Base-by-base conservation (phyloP, 345 rosid genomes). In the Sapria himalayana region DNA sequence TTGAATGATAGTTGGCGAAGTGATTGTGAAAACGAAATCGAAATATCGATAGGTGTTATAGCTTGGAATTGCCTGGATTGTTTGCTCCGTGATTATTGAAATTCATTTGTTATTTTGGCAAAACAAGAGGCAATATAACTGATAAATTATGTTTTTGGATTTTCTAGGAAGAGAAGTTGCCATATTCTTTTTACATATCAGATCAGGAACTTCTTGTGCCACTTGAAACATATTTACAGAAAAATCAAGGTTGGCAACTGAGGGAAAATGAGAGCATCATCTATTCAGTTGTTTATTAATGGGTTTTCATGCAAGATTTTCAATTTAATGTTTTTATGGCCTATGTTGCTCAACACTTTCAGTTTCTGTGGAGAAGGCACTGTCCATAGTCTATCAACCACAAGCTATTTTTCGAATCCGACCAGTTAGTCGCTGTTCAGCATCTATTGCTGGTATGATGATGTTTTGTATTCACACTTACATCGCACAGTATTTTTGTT, bases 281-380 rank as follows among this genome's bases (percentile, higher is more conserved):
- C n/a, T n/a, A n/a, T n/a, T n/a, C n/a, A n/a, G n/a, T n/a, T n/a
- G n/a, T n/a, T n/a, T n/a, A n/a, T n/a, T n/a, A n/a, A n/a, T n/a
- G n/a, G 18, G 42, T 7, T 12, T 22, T 48, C n/a, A 17, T 3
- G 49, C 29, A 48, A 29, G 15, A 29, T 40, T 25, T 9, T 13
- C 50, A 8, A n/a, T 16, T 49, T n/a, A n/a, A n/a, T n/a, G n/a
- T n/a, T n/a, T n/a, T n/a, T n/a, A n/a, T n/a, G n/a, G n/a, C n/a
- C n/a, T n/a, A n/a, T n/a, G n/a, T n/a, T n/a, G n/a, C n/a, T n/a
- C n/a, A n/a, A n/a, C n/a, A 14, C 20, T 51, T 62, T 53, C 85
- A 89, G 95, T 84, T 50, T 79, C 93, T 32, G 93, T 89, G 67
- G 93, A 82, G 79, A 84, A 72, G 75, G 85, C 76, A 5, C 66